Evolutionary conservation across 164 flowering plant species (phyloP).

Genomic region (Santalum album): DNA sequence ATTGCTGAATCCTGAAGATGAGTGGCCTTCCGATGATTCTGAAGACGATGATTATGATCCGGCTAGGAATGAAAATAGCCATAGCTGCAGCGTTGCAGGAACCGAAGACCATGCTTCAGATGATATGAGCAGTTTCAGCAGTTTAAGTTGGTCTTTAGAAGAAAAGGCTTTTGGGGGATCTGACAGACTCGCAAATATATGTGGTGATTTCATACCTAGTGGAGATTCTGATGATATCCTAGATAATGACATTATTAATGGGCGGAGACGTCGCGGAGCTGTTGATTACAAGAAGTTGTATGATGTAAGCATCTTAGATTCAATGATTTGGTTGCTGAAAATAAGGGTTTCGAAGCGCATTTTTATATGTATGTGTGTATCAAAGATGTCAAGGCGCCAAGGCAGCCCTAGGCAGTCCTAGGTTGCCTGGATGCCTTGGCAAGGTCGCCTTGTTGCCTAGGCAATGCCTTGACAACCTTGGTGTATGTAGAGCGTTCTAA

Average conservation of each 20-base stretch:
- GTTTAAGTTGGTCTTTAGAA: conserved; percentile 60
- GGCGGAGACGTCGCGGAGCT: conserved; percentile 56
- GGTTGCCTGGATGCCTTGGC: too few relatives aligned
- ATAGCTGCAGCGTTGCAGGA: conserved; percentile 24
- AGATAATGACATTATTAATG: conserved; percentile 34
- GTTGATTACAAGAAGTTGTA: conserved; percentile 79
- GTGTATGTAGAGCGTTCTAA: too few relatives aligned
- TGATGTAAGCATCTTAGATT: conserved; percentile 54
- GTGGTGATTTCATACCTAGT: conserved; percentile 9
- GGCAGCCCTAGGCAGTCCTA: too few relatives aligned
- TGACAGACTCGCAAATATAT: conserved; percentile 18
- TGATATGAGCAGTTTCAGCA: conserved; percentile 42
- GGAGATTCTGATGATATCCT: conserved; percentile 36
- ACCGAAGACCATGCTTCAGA: conserved; percentile 34
- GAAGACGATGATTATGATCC: conserved; percentile 91
- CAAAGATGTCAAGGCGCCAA: too few relatives aligned
- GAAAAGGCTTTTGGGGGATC: conserved; percentile 32
- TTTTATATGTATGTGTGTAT: too few relatives aligned
- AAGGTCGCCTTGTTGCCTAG: too few relatives aligned
- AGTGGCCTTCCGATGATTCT: conserved; percentile 98
- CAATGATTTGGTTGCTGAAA: too few relatives aligned
- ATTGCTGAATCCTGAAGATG: conserved; percentile 41
- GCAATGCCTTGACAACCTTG: too few relatives aligned
- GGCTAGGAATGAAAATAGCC: conserved; percentile 36
- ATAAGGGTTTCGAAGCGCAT: too few relatives aligned